These are phyloP conservation scores for Macaranga tanarius DNA, from an alignment of 441 rosid species.

Conservation along the genomic window DNA sequence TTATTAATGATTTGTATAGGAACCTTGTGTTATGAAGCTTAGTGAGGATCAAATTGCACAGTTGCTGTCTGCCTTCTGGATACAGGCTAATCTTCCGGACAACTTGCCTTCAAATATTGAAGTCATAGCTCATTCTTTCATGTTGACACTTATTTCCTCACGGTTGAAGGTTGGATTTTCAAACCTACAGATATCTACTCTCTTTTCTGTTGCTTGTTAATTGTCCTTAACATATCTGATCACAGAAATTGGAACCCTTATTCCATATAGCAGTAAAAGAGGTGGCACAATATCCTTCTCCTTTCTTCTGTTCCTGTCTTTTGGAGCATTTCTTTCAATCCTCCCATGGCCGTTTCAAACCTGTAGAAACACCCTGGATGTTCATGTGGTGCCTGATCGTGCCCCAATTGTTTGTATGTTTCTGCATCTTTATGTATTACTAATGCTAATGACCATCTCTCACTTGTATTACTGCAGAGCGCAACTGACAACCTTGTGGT, in stretches of 20 bases:
- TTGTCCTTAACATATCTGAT: background rate
- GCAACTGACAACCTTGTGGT: conserved; percentile 54
- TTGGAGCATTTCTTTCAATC: background rate
- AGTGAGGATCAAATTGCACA: conserved; percentile 91
- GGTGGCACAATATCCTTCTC: background rate
- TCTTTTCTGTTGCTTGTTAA: background rate
- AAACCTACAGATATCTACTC: background rate
- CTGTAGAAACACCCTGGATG: background rate
- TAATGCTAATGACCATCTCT: background rate
- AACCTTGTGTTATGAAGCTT: conserved; percentile 67
- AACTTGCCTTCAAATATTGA: conserved; percentile 82
- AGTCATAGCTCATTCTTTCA: conserved; percentile 88
- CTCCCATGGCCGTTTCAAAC: background rate
- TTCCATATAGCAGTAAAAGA: background rate
- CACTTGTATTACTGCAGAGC: conserved; percentile 49
- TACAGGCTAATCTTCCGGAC: conserved; percentile 75
- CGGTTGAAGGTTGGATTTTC: conserved; percentile 54
- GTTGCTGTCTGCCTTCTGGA: conserved; percentile 88
- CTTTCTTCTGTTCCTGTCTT: background rate
- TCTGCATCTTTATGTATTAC: background rate
- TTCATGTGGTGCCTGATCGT: background rate
- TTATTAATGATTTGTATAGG: conserved; percentile 45
- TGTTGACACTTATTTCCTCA: conserved; percentile 65
- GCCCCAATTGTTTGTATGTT: background rate
- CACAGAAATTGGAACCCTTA: background rate